phyloP scores from a whole-genome alignment of 2,329 filamentous ascomycete species.

The Paracoccidioides lutzii region DNA sequence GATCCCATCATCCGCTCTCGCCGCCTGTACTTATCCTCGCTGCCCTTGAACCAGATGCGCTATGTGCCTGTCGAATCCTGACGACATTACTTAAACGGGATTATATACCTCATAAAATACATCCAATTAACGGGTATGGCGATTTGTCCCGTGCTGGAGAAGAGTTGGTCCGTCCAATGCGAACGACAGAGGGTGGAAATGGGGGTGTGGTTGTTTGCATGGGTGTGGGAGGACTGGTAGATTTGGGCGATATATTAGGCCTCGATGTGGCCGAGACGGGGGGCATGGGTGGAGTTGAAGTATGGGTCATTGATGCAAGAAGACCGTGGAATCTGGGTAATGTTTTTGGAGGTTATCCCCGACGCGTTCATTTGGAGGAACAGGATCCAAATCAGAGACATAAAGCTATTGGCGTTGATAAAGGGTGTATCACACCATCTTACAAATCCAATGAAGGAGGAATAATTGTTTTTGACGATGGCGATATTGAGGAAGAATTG shows the following conservation, averaged over 20 bases:
- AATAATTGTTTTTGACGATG: constrained; percentile 89
- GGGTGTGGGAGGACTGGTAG: constrained; percentile 82
- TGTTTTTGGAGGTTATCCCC: constrained; percentile 65
- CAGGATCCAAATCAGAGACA: constrained; percentile 30
- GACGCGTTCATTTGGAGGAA: constrained; percentile 40
- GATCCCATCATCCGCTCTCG: constrained; percentile 75
- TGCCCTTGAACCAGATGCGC: constrained; percentile 84
- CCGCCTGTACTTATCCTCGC: constrained; percentile 85
- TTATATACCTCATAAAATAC: constrained; percentile 95
- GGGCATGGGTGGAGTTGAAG: constrained; percentile 70
- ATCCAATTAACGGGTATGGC: constrained; percentile 83
- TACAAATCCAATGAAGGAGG: constrained; percentile 75
- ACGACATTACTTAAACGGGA: constrained; percentile 90
- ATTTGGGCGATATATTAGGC: constrained; percentile 67
- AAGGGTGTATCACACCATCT: constrained; percentile 55
- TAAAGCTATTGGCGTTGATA: constrained; percentile 53
- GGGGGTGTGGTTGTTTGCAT: constrained; percentile 86
- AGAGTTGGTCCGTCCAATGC: constrained; percentile 74
- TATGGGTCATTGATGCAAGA: constrained; percentile 87
- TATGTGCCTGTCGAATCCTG: constrained; percentile 90
- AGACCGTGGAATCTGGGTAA: constrained; percentile 92
- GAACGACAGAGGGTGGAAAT: constrained; percentile 66
- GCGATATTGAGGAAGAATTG: constrained; percentile 80
- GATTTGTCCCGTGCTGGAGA: constrained; percentile 71
- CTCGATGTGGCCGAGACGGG: constrained; percentile 54